These are phyloP conservation scores for Nadsonia starkeyi-henricii DNA, from an alignment of 1,139 yeast genomes.

Conservation along the genomic window DNA sequence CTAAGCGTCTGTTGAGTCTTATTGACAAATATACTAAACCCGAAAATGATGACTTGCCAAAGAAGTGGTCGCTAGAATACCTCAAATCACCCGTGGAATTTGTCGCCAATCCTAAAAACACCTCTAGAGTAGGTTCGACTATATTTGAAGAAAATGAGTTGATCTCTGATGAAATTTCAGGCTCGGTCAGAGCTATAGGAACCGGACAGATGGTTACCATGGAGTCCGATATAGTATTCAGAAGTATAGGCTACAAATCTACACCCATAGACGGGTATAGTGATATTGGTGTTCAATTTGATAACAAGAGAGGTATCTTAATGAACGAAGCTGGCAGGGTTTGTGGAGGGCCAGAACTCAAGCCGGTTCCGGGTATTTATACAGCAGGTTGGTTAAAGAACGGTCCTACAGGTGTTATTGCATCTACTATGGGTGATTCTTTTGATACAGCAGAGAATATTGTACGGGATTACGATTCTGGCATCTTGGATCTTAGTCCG, in stretches of 20 bases:
- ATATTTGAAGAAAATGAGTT: conserved; percentile 36
- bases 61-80: conserved; percentile 57
- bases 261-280: conserved; percentile 44
- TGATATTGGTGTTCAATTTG: conserved; percentile 39
- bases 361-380: conserved; percentile 40
- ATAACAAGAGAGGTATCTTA: conserved; percentile 36
- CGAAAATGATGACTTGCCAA: conserved; percentile 14
- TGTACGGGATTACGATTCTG: conserved; percentile 30
- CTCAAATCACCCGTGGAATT: conserved; percentile 53
- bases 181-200: conserved; percentile 27
- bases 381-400: conserved; percentile 87
- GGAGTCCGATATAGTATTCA: conserved; percentile 54
- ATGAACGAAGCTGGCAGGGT: conserved; percentile 51
- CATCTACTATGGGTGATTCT: conserved; percentile 78
- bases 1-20: conserved; percentile 2
- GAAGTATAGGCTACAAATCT: conserved; percentile 79
- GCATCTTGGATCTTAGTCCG: conserved; percentile 10
- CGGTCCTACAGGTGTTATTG: conserved; percentile 86
- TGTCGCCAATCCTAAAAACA: conserved; percentile 23
- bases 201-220: conserved; percentile 29
- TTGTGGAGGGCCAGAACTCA: conserved; percentile 11
- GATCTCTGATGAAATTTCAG: conserved; percentile 18
- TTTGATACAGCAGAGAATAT: conserved; percentile 61
- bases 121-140: conserved; percentile 32
- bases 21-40: conserved; percentile 2